phyloP scores from a whole-genome alignment of 805 yeast species.

The Hanseniaspora guilliermondii region DNA sequence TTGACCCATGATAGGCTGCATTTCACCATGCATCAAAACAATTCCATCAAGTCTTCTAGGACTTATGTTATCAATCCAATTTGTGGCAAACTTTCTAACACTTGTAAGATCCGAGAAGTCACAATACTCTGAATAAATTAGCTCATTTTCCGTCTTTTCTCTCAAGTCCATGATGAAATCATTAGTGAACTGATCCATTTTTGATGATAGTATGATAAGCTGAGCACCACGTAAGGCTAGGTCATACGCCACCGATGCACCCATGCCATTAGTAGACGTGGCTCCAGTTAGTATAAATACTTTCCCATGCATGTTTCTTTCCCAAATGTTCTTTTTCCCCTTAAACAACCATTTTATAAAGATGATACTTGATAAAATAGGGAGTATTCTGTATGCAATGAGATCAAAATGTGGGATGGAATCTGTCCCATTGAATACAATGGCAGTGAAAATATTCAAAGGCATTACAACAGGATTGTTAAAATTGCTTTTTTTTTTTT shows the following conservation, averaged over 20 bases:
- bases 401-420: slow-evolving; percentile 62
- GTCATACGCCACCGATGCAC: slow-evolving; percentile 61
- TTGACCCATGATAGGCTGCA: slow-evolving; percentile 50
- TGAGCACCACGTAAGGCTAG: slow-evolving; percentile 81
- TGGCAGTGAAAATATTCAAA: slow-evolving; percentile 60
- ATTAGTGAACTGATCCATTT: slow-evolving; percentile 59
- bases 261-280: slow-evolving; percentile 63
- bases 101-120: slow-evolving; percentile 63
- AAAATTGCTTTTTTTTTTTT: too few species aligned
- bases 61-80: slow-evolving; percentile 83
- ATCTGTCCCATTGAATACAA: slow-evolving; percentile 58
- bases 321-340: slow-evolving; percentile 82
- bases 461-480: slow-evolving; percentile 46
- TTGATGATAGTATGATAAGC: slow-evolving; percentile 55
- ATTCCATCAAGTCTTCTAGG: slow-evolving; percentile 87
- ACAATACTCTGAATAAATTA: slow-evolving; percentile 85
- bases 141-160: slow-evolving; percentile 49
- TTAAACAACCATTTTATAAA: slow-evolving; percentile 60
- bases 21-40: slow-evolving; percentile 75
- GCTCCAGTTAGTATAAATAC: slow-evolving; percentile 86
- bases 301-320: slow-evolving; percentile 79
- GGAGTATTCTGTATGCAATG: slow-evolving; percentile 41
- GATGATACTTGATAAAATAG: slow-evolving; percentile 36
- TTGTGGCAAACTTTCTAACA: slow-evolving; percentile 80
- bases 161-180: slow-evolving; percentile 74